Base-by-base conservation (phyloP, 2,329 filamentous ascomycete genomes). In the Sclerotinia borealis region DNA sequence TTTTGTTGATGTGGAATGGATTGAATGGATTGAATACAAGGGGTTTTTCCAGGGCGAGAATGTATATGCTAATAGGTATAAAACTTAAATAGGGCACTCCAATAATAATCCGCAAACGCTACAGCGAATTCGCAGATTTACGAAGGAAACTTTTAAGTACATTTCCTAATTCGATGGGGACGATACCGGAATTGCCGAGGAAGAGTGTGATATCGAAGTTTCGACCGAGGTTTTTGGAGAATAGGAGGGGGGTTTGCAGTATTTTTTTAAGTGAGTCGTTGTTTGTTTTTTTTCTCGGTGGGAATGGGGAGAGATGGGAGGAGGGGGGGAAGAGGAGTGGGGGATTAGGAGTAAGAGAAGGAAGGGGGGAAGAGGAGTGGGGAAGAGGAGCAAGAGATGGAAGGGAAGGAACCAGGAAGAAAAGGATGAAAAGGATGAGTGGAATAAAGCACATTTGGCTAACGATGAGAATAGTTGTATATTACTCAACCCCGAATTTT, bases 201-300 rank as follows among this genome's bases (percentile, higher is more conserved):
- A 99, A 99, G 78, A 96, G 91, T 74, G 80, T 96, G 59, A 86
- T 98, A 61, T 93, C 90, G 79, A 90, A 84, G 79, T 96, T 97
- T 73, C 83, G 90, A 59, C 87, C 91, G 13, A 85, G 84, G 59
- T 98, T 99, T 75, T 81, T 99, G 22, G 93, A 97, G 76, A 88
- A 89, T 72, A 83, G 95, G 72, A 86, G 91, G 69, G 82, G 85
- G 93, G 93, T 7, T 79, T 99, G 64, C 88, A 91, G 73, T 96
- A 98, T 74, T 99, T 98, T 74, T 79, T 99, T 61, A 96, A 96
- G 92, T 96, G 79, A 65, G 89, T 80, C n/a, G n/a, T n/a, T n/a
- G 22, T 27, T n/a, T 9, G 17, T 56, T 4, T 56, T 15, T n/a
- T 4, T 31, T n/a, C n/a, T n/a, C n/a, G n/a, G n/a, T 22, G 17